These are phyloP conservation scores for Coemansia sp. DNA, from an alignment of 192 early-diverging fungal genomes.

Conservation along the genomic window DNA sequence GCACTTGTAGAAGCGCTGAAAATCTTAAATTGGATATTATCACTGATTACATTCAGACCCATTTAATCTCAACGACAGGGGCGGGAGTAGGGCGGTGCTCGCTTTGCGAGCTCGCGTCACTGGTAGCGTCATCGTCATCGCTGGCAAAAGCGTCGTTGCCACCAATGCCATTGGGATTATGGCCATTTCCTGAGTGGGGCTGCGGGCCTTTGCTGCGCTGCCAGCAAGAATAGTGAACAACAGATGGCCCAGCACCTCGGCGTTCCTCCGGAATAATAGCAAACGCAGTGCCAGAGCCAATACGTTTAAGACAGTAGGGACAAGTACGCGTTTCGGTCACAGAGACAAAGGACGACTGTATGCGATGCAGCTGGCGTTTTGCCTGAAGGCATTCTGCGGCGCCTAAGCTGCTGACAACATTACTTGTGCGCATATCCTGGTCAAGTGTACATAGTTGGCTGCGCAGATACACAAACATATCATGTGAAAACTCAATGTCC, in stretches of 20 bases:
- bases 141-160: neutral
- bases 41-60: conserved; percentile 8
- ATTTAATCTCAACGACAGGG: conserved; percentile 24
- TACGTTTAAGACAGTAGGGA: conserved; percentile 55
- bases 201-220: conserved; percentile 35
- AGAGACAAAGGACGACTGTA: conserved; percentile 32
- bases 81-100: neutral
- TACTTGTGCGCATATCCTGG: conserved; percentile 35
- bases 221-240: conserved; percentile 56
- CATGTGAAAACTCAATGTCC: conserved; percentile 46
- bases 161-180: neutral
- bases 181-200: neutral
- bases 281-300: conserved; percentile 51
- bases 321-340: conserved; percentile 47
- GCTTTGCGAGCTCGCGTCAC: neutral
- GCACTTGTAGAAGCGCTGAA: neutral
- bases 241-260: conserved; percentile 15
- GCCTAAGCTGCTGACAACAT: conserved; percentile 35
- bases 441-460: conserved; percentile 53
- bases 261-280: conserved; percentile 33
- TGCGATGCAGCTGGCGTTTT: conserved; percentile 27
- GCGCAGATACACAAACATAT: conserved; percentile 56
- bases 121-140: neutral
- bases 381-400: conserved; percentile 43
- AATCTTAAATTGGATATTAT: too few species aligned